Percentiles rank a stretch among this genome's conserved stretches.
These are phyloP conservation scores for Phytophthora colocasiae DNA, from an alignment of 352 stramenopile species.

Conservation along the genomic window DNA sequence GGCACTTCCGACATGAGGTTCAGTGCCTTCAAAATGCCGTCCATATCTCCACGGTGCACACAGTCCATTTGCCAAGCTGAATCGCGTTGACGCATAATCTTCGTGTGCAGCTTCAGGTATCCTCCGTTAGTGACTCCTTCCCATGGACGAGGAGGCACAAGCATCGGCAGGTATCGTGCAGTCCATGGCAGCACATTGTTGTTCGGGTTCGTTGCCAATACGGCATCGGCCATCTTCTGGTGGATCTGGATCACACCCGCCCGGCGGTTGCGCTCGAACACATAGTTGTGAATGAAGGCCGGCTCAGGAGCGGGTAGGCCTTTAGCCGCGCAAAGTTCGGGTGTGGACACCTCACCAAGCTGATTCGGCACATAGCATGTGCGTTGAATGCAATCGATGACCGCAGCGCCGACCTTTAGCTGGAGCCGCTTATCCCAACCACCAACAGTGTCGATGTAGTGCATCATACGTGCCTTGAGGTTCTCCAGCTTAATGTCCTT, in stretches of 20 bases:
- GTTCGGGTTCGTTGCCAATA: constrained; percentile 59
- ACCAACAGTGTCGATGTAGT: constrained; percentile 77
- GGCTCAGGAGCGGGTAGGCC: constrained; percentile 37
- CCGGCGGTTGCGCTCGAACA: constrained; percentile 85
- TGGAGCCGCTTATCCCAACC: constrained; percentile 90
- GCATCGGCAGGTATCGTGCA: constrained; percentile 95
- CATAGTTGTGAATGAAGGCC: constrained; percentile 80
- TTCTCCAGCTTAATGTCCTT: constrained; percentile 45
- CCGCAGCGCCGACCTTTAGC: constrained; percentile 88
- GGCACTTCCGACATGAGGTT: constrained; percentile 94
- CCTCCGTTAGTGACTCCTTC: constrained; percentile 89
- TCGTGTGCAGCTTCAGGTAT: constrained; percentile 93
- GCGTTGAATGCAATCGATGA: constrained; percentile 83
- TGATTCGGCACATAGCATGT: constrained; percentile 74
- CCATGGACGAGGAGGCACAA: constrained; percentile 95
- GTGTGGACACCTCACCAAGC: constrained; percentile 37
- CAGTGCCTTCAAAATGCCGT: constrained; percentile 89
- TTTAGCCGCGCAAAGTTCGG: constrained; percentile 40
- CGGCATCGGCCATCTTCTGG: constrained; percentile 57
- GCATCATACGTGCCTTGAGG: constrained; percentile 51
- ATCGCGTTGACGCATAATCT: constrained; percentile 93
- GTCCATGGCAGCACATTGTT: constrained; percentile 81
- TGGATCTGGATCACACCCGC: constrained; percentile 83
- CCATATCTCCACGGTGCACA: constrained; percentile 87
- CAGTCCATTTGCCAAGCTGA: constrained; percentile 90